Percentiles rank a stretch among this genome's conserved stretches.
phyloP scores from a whole-genome alignment of 1,284 basidiomycete genomes.

The Ustilago shanxiensis region DNA sequence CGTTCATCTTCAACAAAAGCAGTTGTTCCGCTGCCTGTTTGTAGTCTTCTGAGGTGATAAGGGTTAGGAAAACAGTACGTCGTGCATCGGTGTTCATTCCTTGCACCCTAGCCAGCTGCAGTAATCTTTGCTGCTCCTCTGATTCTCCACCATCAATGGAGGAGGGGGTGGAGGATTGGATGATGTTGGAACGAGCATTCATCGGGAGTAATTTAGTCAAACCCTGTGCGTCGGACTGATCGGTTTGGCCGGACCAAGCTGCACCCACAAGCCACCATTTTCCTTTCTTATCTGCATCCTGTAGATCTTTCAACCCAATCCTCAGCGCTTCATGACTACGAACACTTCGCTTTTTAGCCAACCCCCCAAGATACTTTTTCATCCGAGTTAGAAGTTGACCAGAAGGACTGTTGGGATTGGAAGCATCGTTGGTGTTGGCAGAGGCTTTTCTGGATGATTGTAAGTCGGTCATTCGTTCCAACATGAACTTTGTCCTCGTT shows the following conservation, averaged over 20 bases:
- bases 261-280: conserved; percentile 99
- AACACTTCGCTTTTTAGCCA: conserved; percentile 60
- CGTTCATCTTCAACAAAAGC: conserved; percentile 83
- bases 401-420: conserved; percentile 24
- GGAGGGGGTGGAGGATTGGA: conserved; percentile 23
- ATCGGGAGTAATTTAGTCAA: conserved; percentile 48
- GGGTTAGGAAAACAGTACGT: conserved; percentile 87
- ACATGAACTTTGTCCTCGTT: conserved; percentile 66
- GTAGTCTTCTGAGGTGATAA: conserved; percentile 88
- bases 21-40: conserved; percentile 90
- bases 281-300: conserved; percentile 84
- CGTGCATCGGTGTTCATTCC: conserved; percentile 99
- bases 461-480: conserved; percentile 62
- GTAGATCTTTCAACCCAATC: conserved; percentile 79
- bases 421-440: conserved; percentile 11
- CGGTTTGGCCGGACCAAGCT: conserved; percentile 92
- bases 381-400: conserved; percentile 49
- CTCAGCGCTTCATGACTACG: conserved; percentile 56
- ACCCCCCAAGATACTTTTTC: conserved; percentile 59
- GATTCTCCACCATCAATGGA: conserved; percentile 71
- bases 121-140: conserved; percentile 74
- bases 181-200: conserved; percentile 24
- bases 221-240: conserved; percentile 75
- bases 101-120: conserved; percentile 87
- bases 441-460: conserved; percentile 30